Percentiles rank a stretch among this genome's conserved stretches.
These are phyloP conservation scores for Mrakia frigida DNA, from an alignment of 768 basidiomycete genomes.

Conservation along the genomic window DNA sequence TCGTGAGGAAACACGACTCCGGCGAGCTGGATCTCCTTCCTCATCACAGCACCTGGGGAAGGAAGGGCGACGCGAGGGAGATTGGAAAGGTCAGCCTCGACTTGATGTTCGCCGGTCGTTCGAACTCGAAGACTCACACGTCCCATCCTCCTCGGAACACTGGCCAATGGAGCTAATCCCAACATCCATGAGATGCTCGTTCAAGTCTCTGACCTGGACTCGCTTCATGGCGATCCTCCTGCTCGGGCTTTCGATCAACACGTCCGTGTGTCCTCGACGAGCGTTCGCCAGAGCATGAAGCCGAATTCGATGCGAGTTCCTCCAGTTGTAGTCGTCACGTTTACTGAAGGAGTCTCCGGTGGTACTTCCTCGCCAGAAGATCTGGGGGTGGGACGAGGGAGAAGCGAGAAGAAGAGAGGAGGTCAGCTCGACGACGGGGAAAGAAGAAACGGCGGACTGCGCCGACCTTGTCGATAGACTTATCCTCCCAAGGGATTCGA, in stretches of 20 bases:
- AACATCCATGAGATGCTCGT: slow-evolving; percentile 24
- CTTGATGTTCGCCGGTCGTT: neutral
- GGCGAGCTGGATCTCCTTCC: neutral
- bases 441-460: too few relatives aligned
- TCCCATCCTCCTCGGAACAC: slow-evolving; percentile 23
- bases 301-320: slow-evolving; percentile 10
- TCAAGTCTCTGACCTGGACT: neutral
- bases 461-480: neutral
- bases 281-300: slow-evolving; percentile 16
- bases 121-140: neutral
- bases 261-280: neutral
- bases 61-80: too few relatives aligned
- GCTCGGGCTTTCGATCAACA: neutral
- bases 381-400: neutral
- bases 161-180: slow-evolving; percentile 21
- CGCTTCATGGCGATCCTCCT: neutral
- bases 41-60: neutral
- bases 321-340: slow-evolving; percentile 21
- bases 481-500: neutral
- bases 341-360: slow-evolving; percentile 15
- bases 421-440: too few relatives aligned
- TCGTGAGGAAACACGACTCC: neutral
- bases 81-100: neutral
- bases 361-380: slow-evolving; percentile 30
- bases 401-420: too few relatives aligned